A percentile compares a stretch with the other conserved stretches of the same genome.
Conservation (phyloP, 2,329 filamentous ascomycete genomes). For the Aspergillus sp. region DNA sequence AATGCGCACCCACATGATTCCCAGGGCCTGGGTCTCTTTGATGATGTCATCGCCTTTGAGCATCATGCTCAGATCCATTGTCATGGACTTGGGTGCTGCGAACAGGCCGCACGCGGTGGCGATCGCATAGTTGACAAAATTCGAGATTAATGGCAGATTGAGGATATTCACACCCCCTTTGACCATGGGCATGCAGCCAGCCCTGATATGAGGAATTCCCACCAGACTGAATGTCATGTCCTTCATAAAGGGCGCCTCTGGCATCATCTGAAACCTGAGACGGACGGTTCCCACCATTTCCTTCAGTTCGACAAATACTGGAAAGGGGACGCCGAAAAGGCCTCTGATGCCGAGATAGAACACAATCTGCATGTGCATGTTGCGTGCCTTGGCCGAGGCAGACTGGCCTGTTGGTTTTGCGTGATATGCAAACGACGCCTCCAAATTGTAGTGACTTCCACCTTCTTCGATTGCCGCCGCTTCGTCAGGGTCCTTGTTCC, state of each 20-base stretch:
- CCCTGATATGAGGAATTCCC: slow-evolving; percentile 85
- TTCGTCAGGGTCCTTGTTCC: slow-evolving; percentile 81
- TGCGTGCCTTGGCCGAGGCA: slow-evolving; percentile 77
- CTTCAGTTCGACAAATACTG: slow-evolving; percentile 85
- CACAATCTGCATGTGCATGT: slow-evolving; percentile 95
- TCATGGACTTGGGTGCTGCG: slow-evolving; percentile 91
- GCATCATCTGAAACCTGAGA: slow-evolving; percentile 77
- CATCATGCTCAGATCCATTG: slow-evolving; percentile 84
- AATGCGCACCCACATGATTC: slow-evolving; percentile 89
- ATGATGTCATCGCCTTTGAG: slow-evolving; percentile 87
- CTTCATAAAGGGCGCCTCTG: slow-evolving; percentile 89
- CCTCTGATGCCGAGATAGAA: slow-evolving; percentile 92
- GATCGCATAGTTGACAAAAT: slow-evolving; percentile 96
- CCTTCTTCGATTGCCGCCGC: slow-evolving; percentile 85
- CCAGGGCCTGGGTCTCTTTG: slow-evolving; percentile 79
- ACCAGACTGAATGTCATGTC: slow-evolving; percentile 90
- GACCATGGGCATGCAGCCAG: slow-evolving; percentile 90
- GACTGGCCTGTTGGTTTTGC: slow-evolving; percentile 70
- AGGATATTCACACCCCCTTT: slow-evolving; percentile 85
- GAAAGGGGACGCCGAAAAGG: slow-evolving; percentile 82
- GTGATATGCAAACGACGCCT: slow-evolving; percentile 88
- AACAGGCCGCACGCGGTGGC: slow-evolving; percentile 84
- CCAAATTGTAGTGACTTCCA: slow-evolving; percentile 88
- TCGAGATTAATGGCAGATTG: slow-evolving; percentile 87
- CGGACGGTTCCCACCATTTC: slow-evolving; percentile 86